A percentile compares a stretch with the other conserved stretches of the same genome.
phyloP scores from a whole-genome alignment of 2,329 filamentous ascomycete genomes.

The Pseudohalonectria lignicola region DNA sequence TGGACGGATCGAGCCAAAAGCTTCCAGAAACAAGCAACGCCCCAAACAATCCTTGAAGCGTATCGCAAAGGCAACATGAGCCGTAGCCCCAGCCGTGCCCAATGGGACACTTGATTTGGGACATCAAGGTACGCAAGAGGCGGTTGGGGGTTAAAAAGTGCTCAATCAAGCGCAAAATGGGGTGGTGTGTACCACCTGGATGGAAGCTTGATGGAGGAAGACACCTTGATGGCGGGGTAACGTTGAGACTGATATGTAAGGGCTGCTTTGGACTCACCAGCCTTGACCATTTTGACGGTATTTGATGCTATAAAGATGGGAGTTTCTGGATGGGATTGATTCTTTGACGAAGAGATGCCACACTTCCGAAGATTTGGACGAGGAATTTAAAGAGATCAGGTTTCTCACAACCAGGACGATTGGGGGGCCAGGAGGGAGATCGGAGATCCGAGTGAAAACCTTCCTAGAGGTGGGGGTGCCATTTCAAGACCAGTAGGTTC shows the following conservation, averaged over 20 bases:
- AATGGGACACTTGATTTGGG: too few relatives aligned
- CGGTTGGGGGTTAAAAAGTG: slow-evolving; percentile 30
- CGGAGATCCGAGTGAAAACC: too few relatives aligned
- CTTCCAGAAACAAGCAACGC: too few relatives aligned
- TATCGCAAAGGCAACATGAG: too few relatives aligned
- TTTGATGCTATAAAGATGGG: slow-evolving; percentile 17
- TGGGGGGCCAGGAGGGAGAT: not conserved
- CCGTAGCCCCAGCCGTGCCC: too few relatives aligned
- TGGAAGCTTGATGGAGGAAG: slow-evolving; percentile 1
- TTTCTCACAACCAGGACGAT: not conserved
- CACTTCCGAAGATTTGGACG: not conserved
- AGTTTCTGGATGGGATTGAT: slow-evolving; percentile 10
- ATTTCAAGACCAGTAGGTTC: too few relatives aligned
- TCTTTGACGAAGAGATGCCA: too few relatives aligned
- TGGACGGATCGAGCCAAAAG: too few relatives aligned
- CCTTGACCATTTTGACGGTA: slow-evolving; percentile 94
- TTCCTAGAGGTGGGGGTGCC: too few relatives aligned
- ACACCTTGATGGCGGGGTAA: too few relatives aligned
- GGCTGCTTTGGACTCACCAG: slow-evolving; percentile 48
- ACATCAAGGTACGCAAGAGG: slow-evolving; percentile 33
- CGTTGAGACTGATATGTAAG: too few relatives aligned
- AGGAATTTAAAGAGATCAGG: not conserved
- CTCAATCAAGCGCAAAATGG: slow-evolving; percentile 44
- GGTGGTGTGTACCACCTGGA: not conserved
- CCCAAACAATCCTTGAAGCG: too few relatives aligned